Conservation (phyloP, 441 rosid species). For the Populus hybrid region DNA sequence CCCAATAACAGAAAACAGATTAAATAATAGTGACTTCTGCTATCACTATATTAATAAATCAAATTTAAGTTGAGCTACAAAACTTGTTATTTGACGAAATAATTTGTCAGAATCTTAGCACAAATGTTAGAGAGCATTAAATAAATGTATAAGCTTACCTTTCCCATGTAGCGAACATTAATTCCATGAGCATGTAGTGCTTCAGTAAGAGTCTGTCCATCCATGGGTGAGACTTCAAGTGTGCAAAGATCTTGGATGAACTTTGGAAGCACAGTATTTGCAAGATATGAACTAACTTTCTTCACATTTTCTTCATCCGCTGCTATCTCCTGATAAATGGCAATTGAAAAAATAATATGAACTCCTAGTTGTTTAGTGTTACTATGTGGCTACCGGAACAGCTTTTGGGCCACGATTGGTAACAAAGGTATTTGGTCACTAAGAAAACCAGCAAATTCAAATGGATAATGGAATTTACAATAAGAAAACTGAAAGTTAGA, state of each 20-base stretch:
- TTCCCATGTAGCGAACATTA: constrained; percentile 93
- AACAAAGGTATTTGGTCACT: not conserved
- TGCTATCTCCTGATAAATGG: constrained; percentile 58
- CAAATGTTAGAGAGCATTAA: not conserved
- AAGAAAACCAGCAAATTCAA: not conserved
- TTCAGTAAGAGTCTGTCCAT: constrained; percentile 97
- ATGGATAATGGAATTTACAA: not conserved
- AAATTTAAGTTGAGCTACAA: not conserved
- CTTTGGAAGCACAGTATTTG: constrained; percentile 84
- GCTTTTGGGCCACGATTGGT: not conserved
- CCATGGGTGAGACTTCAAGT: constrained; percentile 99
- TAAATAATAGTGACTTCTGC: not conserved
- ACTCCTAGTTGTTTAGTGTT: not conserved
- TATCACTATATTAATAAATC: not conserved
- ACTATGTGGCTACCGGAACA: not conserved
- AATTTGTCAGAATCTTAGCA: constrained; percentile 6
- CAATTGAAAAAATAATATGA: constrained; percentile 1
- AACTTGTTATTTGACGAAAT: not conserved
- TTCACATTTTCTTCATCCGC: constrained; percentile 90
- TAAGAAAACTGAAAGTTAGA: not conserved
- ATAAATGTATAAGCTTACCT: constrained; percentile 40
- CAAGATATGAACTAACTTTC: constrained; percentile 80
- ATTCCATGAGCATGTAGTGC: constrained; percentile 99
- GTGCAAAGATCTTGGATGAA: constrained; percentile 93
- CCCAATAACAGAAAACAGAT: not conserved